phyloP scores from a whole-genome alignment of 2,329 filamentous ascomycete genomes.

The Ophiognomonia clavigignenti-juglandacearum region DNA sequence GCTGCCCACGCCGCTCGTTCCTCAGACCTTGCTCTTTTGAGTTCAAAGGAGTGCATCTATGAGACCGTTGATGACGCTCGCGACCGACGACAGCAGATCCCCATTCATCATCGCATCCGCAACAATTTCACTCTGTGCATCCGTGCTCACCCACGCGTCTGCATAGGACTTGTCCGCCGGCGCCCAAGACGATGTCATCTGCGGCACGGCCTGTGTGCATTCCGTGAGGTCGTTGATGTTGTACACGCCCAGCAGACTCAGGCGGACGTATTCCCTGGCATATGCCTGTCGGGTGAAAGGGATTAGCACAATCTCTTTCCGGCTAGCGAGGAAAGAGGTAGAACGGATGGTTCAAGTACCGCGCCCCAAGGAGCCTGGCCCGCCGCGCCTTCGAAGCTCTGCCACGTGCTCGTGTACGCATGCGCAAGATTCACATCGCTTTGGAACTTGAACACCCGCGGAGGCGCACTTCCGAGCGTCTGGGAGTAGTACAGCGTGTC shows the following conservation, averaged over 20 bases:
- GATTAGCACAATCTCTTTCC: no score
- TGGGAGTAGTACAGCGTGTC: conserved; percentile 37
- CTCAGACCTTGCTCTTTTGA: no score
- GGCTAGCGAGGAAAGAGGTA: no score
- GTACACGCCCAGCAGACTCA: conserved; percentile 29
- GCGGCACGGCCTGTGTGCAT: conserved; percentile 32
- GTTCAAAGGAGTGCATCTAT: no score
- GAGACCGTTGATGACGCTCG: not conserved
- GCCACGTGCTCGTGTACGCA: not conserved
- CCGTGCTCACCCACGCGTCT: not conserved
- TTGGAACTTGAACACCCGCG: conserved; percentile 29
- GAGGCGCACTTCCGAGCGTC: conserved; percentile 28
- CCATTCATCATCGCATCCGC: not conserved
- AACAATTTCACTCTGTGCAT: not conserved
- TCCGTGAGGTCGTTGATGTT: conserved; percentile 41
- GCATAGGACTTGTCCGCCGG: not conserved
- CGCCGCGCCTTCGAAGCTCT: not conserved
- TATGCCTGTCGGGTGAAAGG: no score
- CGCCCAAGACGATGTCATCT: not conserved
- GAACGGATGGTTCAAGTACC: no score
- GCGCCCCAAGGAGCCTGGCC: not conserved
- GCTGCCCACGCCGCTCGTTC: no score
- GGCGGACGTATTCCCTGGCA: conserved; percentile 32
- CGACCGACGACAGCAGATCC: not conserved
- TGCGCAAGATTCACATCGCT: conserved; percentile 3